Base-by-base conservation (phyloP, 495 filamentous ascomycete species). In the Trichocladium antarcticum region DNA sequence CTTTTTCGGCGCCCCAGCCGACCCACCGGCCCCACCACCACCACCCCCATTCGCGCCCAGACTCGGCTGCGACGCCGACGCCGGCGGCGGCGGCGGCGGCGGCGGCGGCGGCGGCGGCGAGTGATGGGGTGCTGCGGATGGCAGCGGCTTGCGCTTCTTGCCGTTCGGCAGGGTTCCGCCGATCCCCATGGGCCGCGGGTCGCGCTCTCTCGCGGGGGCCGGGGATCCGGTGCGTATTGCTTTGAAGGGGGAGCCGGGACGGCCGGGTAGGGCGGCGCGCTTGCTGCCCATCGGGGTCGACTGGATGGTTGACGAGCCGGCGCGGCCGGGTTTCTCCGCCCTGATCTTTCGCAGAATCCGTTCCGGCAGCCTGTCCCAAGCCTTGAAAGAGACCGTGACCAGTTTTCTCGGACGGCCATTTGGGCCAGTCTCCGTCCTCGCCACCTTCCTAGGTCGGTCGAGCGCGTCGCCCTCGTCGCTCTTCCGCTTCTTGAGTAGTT, bases 141-240 rank as follows among this genome's bases (percentile, higher is more conserved):
- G 69, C 28, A 72, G 57, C 31, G 69, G 66, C 44, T 66, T 70
- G 10, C 69, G 61, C 34, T 57, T 51, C 38, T 59, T 62, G 1
- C 41, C 11, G 5, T 17, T 12, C 2, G 20, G 15, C 16, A 15
- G 42, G 0, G 12, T 17, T 6, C 27, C 28, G 20, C 37, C 36
- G 38, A 42, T 11, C 3, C 37, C 39, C 19, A n/a, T n/a, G n/a
- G n/a, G 57, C 46, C 1, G 45, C 47, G 5, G 39, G 12, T n/a
- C 43, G 41, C 6, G 36, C 10, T 47, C 37, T 0, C 21, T 6
- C 7, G 34, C 24, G 14, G 46, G 49, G 7, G 34, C 24, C n/a
- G 46, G 49, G 7, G 47, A 42, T 20, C 19, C 34, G 17, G 52
- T n/a, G 6, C 28, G 29, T 0, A 36, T 7, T 27, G 47, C 28